phyloP scores from a whole-genome alignment of 2,329 filamentous ascomycete genomes.

The Periconia digitata region DNA sequence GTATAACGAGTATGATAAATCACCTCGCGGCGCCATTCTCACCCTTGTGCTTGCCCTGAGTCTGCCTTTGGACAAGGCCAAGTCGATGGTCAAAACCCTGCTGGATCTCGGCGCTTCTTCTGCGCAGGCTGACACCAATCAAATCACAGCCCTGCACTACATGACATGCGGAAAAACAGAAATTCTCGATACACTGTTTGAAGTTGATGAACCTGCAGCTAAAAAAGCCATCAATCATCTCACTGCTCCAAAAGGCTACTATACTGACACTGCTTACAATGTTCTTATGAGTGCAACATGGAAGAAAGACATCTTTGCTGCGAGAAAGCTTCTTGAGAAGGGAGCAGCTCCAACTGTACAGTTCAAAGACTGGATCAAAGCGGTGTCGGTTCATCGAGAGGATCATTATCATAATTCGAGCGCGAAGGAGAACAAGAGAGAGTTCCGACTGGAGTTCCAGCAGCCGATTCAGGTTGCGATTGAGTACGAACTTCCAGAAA shows the following conservation, averaged over 20 bases:
- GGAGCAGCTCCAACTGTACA: constrained; percentile 64
- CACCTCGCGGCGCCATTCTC: constrained; percentile 63
- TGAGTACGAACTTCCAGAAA: constrained; percentile 51
- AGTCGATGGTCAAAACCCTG: constrained; percentile 65
- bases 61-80: constrained; percentile 64
- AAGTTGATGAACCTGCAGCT: constrained; percentile 62
- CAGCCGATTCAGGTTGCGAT: constrained; percentile 70
- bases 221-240: constrained; percentile 69
- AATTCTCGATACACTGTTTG: constrained; percentile 46
- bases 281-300: constrained; percentile 63
- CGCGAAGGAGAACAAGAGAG: constrained; percentile 52
- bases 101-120: constrained; percentile 71
- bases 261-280: constrained; percentile 42
- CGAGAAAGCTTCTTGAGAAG: constrained; percentile 62
- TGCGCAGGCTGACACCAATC: constrained; percentile 69
- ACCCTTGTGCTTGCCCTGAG: constrained; percentile 68
- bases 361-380: constrained; percentile 66
- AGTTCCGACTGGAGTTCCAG: constrained; percentile 52
- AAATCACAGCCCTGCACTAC: constrained; percentile 67
- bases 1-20: constrained; percentile 49
- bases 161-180: constrained; percentile 58
- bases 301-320: constrained; percentile 55
- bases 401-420: constrained; percentile 37
- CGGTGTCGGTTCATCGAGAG: constrained; percentile 48
- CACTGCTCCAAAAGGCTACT: constrained; percentile 44